Base-by-base conservation (phyloP, 2,329 filamentous ascomycete genomes). In the Ophiosphaerella narmari region DNA sequence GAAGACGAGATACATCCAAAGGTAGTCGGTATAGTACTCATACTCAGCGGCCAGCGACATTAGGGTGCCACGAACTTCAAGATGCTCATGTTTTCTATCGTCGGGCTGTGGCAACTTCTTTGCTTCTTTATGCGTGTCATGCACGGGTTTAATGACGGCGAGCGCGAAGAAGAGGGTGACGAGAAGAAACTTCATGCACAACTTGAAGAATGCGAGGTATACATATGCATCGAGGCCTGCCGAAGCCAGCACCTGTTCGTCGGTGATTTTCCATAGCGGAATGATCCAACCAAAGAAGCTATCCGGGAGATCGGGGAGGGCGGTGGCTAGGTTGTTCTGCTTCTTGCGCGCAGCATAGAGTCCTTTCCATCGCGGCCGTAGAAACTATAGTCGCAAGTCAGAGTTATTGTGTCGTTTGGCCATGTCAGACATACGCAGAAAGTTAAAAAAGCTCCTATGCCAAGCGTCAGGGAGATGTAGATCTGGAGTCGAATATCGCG, bases 221-320 rank as follows among this genome's bases (percentile, higher is more conserved):
- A 97, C 94, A 75, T 90, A 99, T 43, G 94, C 94, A 77, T 99
- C 94, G 42, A 99, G 82, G 0, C 94, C 94, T 14, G 93, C 93
- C 16, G 91, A 93, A 13, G 89, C 86, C 45, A 99, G 80, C 4
- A 99, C 86, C 73, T 97, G 89, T 67, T 96, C 87, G 60, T 97
- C 92, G 1, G 86, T 90, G 54, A 99, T 89, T 59, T 77, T 84
- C 77, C 91, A 94, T 35, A 99, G 77, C 3, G 86, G 85, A 1
- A 91, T 86, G 39, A 99, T 94, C 94, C 94, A 99, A 66, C 93
- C 93, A 61, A 97, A 89, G 67, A 96, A 86, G 39, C 84, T 88
- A 68, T 92, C 85, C 14, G 93, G 90, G 8, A 99, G 82, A 31
- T 87, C 81, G 6, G 94, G 95, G 16, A 97, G 80, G 26, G 80